Conservation (phyloP, 768 basidiomycete genomes). For the Strobilomyces echinocephalus region DNA sequence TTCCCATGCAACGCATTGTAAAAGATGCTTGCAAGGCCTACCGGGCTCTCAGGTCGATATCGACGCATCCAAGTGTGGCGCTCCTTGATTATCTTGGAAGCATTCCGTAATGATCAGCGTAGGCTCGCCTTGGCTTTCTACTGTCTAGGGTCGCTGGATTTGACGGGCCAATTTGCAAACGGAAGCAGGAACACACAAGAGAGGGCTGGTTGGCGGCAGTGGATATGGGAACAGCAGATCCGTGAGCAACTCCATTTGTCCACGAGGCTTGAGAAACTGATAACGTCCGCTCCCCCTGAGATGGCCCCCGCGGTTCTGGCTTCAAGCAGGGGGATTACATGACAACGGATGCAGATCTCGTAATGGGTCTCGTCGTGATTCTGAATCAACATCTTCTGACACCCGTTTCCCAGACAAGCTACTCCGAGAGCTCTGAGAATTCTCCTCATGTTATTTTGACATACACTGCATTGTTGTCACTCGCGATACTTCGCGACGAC, state of each 20-base stretch:
- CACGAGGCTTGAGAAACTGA: not conserved
- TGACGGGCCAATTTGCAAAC: conserved; percentile 48
- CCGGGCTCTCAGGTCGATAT: conserved; percentile 63
- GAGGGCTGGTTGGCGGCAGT: conserved; percentile 62
- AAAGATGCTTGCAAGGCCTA: conserved; percentile 65
- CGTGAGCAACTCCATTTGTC: conserved; percentile 34
- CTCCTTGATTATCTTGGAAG: conserved; percentile 13
- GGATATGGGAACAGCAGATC: conserved; percentile 89
- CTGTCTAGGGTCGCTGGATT: conserved; percentile 77
- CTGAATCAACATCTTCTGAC: conserved; percentile 4
- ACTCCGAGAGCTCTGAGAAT: conserved; percentile 47
- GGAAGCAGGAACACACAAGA: conserved; percentile 46
- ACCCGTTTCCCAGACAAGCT: conserved; percentile 25
- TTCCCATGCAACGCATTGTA: conserved; percentile 62
- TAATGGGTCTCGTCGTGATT: conserved; percentile 4
- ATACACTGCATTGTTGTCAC: conserved; percentile 81
- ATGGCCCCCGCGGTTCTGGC: conserved; percentile 55
- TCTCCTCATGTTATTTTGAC: conserved; percentile 88
- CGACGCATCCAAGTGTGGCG: conserved; percentile 65
- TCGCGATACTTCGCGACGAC: conserved; percentile 85
- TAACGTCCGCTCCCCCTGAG: conserved; percentile 29
- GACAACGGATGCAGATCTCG: conserved; percentile 34
- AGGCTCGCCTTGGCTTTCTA: conserved; percentile 89
- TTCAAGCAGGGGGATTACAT: conserved; percentile 77
- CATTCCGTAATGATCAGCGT: conserved; percentile 11